Evolutionary conservation across 176 grass and related monocot genomes (phyloP), one percentile per base, ranked within the genome.

Genomic region (Aegilops umbellulata): DNA sequence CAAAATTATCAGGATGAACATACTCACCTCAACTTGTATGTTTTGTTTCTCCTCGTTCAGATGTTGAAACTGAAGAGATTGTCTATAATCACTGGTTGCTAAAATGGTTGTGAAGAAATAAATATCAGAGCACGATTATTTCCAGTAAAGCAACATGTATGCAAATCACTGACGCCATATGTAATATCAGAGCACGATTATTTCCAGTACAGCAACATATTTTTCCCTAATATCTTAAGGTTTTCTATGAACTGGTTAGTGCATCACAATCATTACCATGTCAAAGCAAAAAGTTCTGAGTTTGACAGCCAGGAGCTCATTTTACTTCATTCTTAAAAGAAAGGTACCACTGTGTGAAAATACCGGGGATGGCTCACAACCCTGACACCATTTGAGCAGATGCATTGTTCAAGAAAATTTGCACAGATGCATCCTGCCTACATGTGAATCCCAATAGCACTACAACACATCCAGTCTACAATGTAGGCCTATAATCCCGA

Each of bases 41-140:
- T 94, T 91, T 60, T 84, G 83, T 64, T 94, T 94, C 84, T 94
- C 89, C 78, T 91, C 86, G 78, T 89, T 91, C 63, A 94, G 51
- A 88, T 87, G 44, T 77, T 91, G 92, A 80, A 94, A 94, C 55
- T 94, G 92, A 34, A 94, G 92, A 64, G 92, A 94, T 89, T 94
- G 92, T 63, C 55, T 91, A 77, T 87, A 89, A 76, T 94, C 89
- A 74, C 89, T 94, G 61, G 38, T 85, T 38, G 89, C 92, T 94
- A 72, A 80, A 81, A 81, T 30, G 69, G 14, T 81, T 80, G 78
- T 7, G 2, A 81, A 80, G 77, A 89, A 70, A 39, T 11, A 90
- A 60, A 62, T 31, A 80, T 80, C 55, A 80, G 57, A 49, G 51
- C 24, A 60, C 66, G 20, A 60, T 65, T 24, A 74, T 27, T 76